Conservation (phyloP, 495 filamentous ascomycete genomes). For the Aspergillus campestris region DNA sequence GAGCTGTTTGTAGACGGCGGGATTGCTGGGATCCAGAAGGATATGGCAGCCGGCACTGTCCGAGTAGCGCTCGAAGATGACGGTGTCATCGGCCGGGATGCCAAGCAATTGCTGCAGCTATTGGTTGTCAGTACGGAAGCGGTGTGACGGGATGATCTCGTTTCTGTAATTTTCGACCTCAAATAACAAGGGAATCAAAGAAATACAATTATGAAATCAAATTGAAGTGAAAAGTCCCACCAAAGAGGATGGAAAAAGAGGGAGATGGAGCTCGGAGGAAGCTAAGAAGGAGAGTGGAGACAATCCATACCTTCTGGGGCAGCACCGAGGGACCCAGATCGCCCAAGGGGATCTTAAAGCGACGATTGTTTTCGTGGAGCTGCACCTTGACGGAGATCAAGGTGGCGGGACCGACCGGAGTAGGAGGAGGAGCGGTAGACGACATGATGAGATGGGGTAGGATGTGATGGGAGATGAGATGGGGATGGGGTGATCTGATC, state of each 20-base stretch:
- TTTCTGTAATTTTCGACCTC: too few relatives aligned
- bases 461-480: not conserved
- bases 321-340: slow-evolving; percentile 73
- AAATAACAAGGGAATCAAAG: too few relatives aligned
- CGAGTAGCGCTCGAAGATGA: slow-evolving; percentile 89
- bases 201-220: too few relatives aligned
- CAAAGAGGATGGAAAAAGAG: slow-evolving; percentile 8
- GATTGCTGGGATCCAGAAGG: slow-evolving; percentile 66
- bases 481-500: slow-evolving; percentile 1
- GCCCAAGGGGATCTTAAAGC: slow-evolving; percentile 82
- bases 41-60: slow-evolving; percentile 82
- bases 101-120: slow-evolving; percentile 70
- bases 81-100: slow-evolving; percentile 57
- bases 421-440: slow-evolving; percentile 18
- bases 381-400: slow-evolving; percentile 79
- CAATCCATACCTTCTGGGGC: slow-evolving; percentile 68
- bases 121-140: not conserved
- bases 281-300: slow-evolving; percentile 27
- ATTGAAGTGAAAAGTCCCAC: not conserved
- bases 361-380: slow-evolving; percentile 61
- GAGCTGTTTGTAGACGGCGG: slow-evolving; percentile 88
- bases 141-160: too few relatives aligned
- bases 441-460: slow-evolving; percentile 22
- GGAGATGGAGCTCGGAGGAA: slow-evolving; percentile 21
- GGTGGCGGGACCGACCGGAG: slow-evolving; percentile 55